Evolutionary conservation across 768 basidiomycete species (phyloP).

Genomic region (Leccinum pellstonianum): DNA sequence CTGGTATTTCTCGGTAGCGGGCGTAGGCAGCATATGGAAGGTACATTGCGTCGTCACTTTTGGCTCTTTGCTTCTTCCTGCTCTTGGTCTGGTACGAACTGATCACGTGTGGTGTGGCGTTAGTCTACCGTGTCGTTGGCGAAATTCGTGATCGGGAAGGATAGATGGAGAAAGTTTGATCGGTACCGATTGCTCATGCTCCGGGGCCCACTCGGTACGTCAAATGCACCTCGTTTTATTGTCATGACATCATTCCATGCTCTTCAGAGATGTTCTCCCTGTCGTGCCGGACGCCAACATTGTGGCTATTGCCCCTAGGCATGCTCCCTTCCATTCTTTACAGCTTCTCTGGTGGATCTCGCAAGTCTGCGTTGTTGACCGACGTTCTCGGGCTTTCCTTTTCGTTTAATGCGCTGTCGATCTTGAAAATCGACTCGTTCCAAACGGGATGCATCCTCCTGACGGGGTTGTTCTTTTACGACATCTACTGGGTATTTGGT

Average conservation of each 20-base stretch:
- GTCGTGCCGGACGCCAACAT: conserved; percentile 57
- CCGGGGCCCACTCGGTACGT: conserved; percentile 46
- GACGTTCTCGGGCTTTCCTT: conserved; percentile 79
- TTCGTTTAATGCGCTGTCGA: conserved; percentile 71
- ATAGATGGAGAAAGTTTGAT: conserved; percentile 59
- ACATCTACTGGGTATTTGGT: conserved; percentile 94
- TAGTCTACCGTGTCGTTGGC: conserved; percentile 54
- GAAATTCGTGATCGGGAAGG: conserved; percentile 47
- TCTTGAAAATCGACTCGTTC: conserved; percentile 89
- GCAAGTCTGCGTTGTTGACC: conserved; percentile 69
- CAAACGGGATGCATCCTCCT: conserved; percentile 81
- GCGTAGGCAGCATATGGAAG: conserved; percentile 68
- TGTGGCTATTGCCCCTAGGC: conserved; percentile 57
- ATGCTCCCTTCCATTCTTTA: conserved; percentile 67
- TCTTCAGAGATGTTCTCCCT: conserved; percentile 37
- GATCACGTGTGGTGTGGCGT: neutral
- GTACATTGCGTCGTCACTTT: conserved; percentile 25
- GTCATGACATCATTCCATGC: conserved; percentile 8
- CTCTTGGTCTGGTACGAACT: neutral
- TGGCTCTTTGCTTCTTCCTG: neutral
- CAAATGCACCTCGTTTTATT: conserved; percentile 3
- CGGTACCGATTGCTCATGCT: conserved; percentile 43
- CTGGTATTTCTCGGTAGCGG: conserved; percentile 69
- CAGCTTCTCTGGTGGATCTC: conserved; percentile 40
- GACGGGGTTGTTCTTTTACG: conserved; percentile 85